phyloP scores from a whole-genome alignment of 2,329 filamentous ascomycete genomes.

The Fusarium humuli region DNA sequence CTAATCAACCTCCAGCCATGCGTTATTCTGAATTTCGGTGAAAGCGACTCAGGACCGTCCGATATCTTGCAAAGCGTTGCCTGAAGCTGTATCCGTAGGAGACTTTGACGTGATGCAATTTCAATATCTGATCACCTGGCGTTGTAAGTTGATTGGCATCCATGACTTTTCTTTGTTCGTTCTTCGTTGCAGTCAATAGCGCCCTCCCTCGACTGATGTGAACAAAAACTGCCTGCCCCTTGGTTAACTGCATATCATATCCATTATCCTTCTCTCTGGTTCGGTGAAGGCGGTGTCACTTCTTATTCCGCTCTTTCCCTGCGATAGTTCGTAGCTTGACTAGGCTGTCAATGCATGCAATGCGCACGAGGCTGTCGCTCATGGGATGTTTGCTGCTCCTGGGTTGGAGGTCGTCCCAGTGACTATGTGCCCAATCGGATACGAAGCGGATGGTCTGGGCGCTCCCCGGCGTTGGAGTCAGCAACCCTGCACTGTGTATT shows the following conservation, averaged over 20 bases:
- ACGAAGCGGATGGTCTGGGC: slow-evolving; percentile 33
- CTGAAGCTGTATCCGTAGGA: slow-evolving; percentile 34
- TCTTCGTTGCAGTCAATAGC: slow-evolving; percentile 15
- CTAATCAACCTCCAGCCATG: slow-evolving; percentile 45
- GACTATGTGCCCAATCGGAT: slow-evolving; percentile 44
- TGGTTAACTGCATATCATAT: background rate
- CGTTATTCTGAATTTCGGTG: slow-evolving; percentile 43
- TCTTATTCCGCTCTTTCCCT: slow-evolving; percentile 26
- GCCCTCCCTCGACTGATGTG: slow-evolving; percentile 21
- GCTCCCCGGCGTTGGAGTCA: slow-evolving; percentile 34
- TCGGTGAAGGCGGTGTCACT: slow-evolving; percentile 24
- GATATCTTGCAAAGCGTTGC: slow-evolving; percentile 21
- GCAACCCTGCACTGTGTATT: slow-evolving; percentile 40
- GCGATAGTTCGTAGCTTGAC: slow-evolving; percentile 35
- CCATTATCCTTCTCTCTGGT: slow-evolving; percentile 1
- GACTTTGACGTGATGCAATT: slow-evolving; percentile 34
- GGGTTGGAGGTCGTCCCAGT: slow-evolving; percentile 42
- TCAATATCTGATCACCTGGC: slow-evolving; percentile 37
- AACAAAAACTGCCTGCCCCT: slow-evolving; percentile 28
- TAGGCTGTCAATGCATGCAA: slow-evolving; percentile 45
- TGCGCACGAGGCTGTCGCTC: slow-evolving; percentile 44
- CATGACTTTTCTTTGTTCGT: slow-evolving; percentile 32
- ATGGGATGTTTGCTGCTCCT: slow-evolving; percentile 46
- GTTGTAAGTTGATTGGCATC: slow-evolving; percentile 7
- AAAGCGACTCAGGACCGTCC: slow-evolving; percentile 37